Evolutionary conservation across 192 early-diverging fungal species (phyloP), one percentile per base, ranked within the genome.

Genomic region (Coemansia sp.): DNA sequence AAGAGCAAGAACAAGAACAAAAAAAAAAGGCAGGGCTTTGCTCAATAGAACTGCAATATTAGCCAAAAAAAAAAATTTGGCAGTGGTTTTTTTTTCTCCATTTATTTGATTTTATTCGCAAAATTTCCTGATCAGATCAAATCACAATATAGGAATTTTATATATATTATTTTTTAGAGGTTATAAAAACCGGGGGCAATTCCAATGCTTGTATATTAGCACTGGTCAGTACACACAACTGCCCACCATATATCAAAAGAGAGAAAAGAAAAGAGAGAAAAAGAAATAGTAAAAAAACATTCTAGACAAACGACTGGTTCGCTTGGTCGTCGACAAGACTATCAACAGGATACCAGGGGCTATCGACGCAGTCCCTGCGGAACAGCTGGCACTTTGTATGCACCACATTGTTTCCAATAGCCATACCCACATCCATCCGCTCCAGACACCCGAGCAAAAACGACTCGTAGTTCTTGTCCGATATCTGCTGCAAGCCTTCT

Each of bases 341-440:
- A 14, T 60, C 58, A 14, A 60, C 58, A 31, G 58, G 58, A 28
- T 42, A 42, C 75, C 75, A 77, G n/a, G 69, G 60, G 0, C 38
- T 50, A 7, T 71, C 66, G 5, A 29, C 66, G 1, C 42, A 50
- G 20, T 68, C n/a, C 66, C 67, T 64, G 18, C 38, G 56, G 38
- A 63, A 69, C 30, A 72, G 62, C 38, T 54, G 60, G n/a, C 60
- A 42, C 25, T 32, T 32, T 4, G 63, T 54, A 17, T 63, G 38
- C 7, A 68, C 64, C 0, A 65, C 70, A 30, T 58, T 77, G 58
- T 72, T 72, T 16, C 75, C 70, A 28, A 77, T 70, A 29, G 75
- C 75, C 56, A 77, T 68, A 6, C 75, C 70, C 12, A 72, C 59
- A 59, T 77, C 75, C 60, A 77, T 61, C 48, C 75, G 75, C 63